Percentiles rank a stretch among this genome's conserved stretches.
These are phyloP conservation scores for Tuber microsphaerosporum DNA, from an alignment of 495 filamentous ascomycete species.

Conservation along the genomic window DNA sequence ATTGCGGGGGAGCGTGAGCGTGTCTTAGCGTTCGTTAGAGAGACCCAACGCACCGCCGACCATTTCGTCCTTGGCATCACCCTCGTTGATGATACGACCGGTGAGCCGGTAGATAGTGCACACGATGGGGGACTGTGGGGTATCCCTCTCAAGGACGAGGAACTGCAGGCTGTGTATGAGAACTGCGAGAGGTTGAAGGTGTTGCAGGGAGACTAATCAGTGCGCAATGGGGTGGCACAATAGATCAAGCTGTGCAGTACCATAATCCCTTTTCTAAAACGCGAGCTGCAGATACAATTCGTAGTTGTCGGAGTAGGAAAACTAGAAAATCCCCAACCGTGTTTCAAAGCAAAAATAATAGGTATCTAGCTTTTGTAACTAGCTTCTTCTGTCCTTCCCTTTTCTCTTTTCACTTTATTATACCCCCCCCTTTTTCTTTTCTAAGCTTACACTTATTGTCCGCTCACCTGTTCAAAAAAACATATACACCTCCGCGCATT, in stretches of 20 bases:
- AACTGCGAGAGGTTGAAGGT: slow-evolving; percentile 3
- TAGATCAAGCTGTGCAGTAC: not conserved
- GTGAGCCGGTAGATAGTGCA: slow-evolving; percentile 18
- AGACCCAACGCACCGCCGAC: slow-evolving; percentile 24
- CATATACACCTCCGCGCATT: not conserved
- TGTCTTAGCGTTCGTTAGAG: slow-evolving; percentile 20
- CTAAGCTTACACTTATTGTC: not conserved
- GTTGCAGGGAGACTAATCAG: slow-evolving; percentile 8
- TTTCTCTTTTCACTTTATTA: slow-evolving; percentile 10
- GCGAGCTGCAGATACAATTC: not conserved
- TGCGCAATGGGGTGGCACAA: slow-evolving; percentile 5
- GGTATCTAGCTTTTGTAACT: not conserved
- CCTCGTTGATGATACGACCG: slow-evolving; percentile 23
- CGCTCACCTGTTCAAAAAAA: not conserved
- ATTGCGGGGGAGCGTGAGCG: slow-evolving; percentile 16
- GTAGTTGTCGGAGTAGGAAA: slow-evolving; percentile 1
- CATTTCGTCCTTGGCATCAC: slow-evolving; percentile 21
- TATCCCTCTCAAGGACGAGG: slow-evolving; percentile 19
- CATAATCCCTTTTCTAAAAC: not conserved
- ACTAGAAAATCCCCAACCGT: not conserved
- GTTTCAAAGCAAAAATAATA: not conserved
- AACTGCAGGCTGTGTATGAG: slow-evolving; percentile 11
- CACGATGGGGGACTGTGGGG: slow-evolving; percentile 29
- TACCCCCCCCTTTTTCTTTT: slow-evolving; percentile 2
- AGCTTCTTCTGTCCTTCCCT: not conserved